phyloP scores from a whole-genome alignment of 441 rosid genomes.

The Raphanus hybrid region DNA sequence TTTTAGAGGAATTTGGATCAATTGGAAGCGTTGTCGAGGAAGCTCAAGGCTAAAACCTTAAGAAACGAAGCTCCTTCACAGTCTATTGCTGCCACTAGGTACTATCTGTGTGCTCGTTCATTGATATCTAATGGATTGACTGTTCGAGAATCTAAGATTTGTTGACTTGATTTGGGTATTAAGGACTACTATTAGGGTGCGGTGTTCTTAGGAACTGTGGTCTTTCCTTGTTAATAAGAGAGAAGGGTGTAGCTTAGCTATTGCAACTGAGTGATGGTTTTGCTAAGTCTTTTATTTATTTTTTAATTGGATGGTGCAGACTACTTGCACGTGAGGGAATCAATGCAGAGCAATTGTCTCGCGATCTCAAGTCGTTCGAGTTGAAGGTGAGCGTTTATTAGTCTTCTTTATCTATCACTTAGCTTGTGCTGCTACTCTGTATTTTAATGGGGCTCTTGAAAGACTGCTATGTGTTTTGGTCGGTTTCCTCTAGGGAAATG shows the following conservation, averaged over 20 bases:
- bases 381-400: conserved; percentile 61
- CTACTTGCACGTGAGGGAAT: conserved; percentile 98
- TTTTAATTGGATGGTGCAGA: conserved; percentile 45
- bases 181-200: not conserved
- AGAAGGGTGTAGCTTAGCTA: conserved; percentile 5
- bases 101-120: not conserved
- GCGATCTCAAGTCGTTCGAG: conserved; percentile 94
- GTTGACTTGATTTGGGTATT: not conserved
- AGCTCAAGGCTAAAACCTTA: conserved; percentile 88
- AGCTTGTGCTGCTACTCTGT: not conserved
- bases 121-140: not conserved
- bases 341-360: conserved; percentile 94
- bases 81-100: conserved; percentile 96
- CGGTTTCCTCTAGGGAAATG: too few relatives aligned
- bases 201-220: not conserved
- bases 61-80: conserved; percentile 90
- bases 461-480: not conserved
- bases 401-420: not conserved
- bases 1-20: conserved; percentile 93
- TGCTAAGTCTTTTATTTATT: not conserved
- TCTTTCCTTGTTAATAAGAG: not conserved
- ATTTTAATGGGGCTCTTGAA: not conserved
- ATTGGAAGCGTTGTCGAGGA: conserved; percentile 90
- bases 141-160: not conserved
- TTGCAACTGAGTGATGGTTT: conserved; percentile 13